Evolutionary conservation across 2,329 filamentous ascomycete species (phyloP).

Genomic region (Fusarium sp.): DNA sequence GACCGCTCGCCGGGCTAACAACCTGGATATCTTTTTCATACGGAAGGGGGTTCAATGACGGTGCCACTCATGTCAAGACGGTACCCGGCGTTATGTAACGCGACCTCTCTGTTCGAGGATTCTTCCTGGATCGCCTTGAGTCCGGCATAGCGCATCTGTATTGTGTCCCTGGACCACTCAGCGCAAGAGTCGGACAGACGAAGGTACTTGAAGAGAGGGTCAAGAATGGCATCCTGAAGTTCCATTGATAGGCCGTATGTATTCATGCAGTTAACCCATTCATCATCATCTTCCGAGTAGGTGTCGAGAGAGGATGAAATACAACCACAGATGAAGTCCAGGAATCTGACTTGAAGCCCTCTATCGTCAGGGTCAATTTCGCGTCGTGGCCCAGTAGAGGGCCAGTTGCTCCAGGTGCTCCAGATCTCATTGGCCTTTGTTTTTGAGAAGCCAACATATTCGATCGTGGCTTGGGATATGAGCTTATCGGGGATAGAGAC

Average conservation of each 20-base stretch:
- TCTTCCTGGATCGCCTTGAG: conserved; percentile 12
- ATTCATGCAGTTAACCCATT: conserved; percentile 13
- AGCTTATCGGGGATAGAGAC: conserved; percentile 18
- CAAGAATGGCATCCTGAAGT: conserved; percentile 29
- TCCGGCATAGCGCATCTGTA: conserved; percentile 28
- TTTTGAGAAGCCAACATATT: conserved; percentile 20
- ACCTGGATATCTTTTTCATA: no score
- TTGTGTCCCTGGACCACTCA: conserved; percentile 25
- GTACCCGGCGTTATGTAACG: neutral
- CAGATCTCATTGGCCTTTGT: conserved; percentile 21
- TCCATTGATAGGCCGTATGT: conserved; percentile 6
- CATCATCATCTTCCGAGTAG: conserved; percentile 3
- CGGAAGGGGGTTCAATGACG: neutral
- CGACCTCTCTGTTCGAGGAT: neutral
- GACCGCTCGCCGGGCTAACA: no score
- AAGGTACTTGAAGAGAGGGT: conserved; percentile 25
- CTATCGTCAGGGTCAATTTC: conserved; percentile 15
- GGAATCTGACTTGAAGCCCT: conserved; percentile 8
- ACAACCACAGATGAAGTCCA: conserved; percentile 19
- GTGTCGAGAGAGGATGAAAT: conserved; percentile 5
- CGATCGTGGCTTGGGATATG: conserved; percentile 24
- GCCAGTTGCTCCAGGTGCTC: conserved; percentile 26
- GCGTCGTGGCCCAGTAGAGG: neutral
- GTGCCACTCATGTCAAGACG: neutral
- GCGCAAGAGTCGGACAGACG: conserved; percentile 21